These are phyloP conservation scores for Penicillium hesseltinei DNA, from an alignment of 2,329 filamentous ascomycete genomes.

Conservation along the genomic window DNA sequence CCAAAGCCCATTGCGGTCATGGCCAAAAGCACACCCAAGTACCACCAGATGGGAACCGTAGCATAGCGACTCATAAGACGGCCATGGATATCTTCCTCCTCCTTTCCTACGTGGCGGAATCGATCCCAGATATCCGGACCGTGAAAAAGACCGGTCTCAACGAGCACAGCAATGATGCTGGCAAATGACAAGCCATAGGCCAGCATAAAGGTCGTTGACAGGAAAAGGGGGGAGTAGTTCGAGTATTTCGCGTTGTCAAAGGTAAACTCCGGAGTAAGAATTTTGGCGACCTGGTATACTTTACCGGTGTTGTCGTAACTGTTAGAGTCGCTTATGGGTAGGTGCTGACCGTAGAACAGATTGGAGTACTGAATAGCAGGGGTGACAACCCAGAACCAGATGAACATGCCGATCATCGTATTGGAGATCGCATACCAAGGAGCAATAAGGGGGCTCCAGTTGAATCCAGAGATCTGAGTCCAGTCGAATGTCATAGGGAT, in stretches of 20 bases:
- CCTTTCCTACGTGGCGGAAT: constrained; percentile 57
- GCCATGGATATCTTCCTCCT: constrained; percentile 54
- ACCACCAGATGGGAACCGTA: constrained; percentile 60
- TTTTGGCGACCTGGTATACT: constrained; percentile 62
- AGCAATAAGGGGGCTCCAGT: constrained; percentile 66
- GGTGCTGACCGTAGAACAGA: constrained; percentile 62
- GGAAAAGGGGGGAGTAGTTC: constrained; percentile 59
- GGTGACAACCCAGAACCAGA: constrained; percentile 63
- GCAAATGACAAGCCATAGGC: constrained; percentile 72
- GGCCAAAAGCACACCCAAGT: constrained; percentile 45
- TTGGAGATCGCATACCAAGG: constrained; percentile 75
- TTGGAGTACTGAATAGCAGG: constrained; percentile 64
- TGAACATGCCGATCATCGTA: constrained; percentile 64
- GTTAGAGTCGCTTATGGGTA: constrained; percentile 67
- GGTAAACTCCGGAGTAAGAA: constrained; percentile 61
- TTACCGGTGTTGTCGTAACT: constrained; percentile 70
- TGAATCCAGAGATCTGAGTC: constrained; percentile 68
- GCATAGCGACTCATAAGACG: constrained; percentile 59
- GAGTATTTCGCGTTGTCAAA: constrained; percentile 64
- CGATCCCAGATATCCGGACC: constrained; percentile 65
- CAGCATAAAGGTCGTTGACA: constrained; percentile 70
- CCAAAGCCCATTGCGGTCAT: constrained; percentile 54
- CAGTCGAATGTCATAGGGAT: constrained; percentile 61
- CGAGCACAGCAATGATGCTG: constrained; percentile 65
- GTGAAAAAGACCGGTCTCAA: constrained; percentile 67